phyloP scores from a whole-genome alignment of 495 filamentous ascomycete genomes.

The Penicillium ucsense region DNA sequence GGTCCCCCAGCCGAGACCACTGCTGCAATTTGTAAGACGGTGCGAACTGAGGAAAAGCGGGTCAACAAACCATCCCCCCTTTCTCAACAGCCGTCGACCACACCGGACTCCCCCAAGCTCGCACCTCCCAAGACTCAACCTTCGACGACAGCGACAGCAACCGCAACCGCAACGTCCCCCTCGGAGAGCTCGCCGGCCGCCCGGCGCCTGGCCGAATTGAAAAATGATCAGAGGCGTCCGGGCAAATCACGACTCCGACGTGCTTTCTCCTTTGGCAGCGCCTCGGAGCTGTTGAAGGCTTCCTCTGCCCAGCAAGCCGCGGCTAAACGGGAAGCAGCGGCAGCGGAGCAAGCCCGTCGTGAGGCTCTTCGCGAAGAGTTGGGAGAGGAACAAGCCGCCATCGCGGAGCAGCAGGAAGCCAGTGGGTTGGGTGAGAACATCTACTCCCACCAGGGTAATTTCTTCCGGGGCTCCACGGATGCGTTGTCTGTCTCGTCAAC shows the following conservation, averaged over 20 bases:
- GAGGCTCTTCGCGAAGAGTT: slow-evolving; percentile 60
- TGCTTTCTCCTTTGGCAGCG: slow-evolving; percentile 96
- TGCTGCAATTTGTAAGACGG: slow-evolving; percentile 6
- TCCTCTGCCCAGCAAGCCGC: slow-evolving; percentile 59
- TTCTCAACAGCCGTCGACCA: slow-evolving; percentile 60
- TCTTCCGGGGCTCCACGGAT: slow-evolving; percentile 89
- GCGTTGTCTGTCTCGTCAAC: slow-evolving; percentile 96
- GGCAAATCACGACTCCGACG: slow-evolving; percentile 82
- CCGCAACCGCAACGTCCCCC: slow-evolving; percentile 16
- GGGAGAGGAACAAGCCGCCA: slow-evolving; percentile 80
- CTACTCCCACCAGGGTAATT: slow-evolving; percentile 76
- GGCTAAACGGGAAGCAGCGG: slow-evolving; percentile 41
- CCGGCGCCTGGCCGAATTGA: slow-evolving; percentile 70
- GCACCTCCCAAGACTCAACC: slow-evolving; percentile 15
- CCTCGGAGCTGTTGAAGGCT: slow-evolving; percentile 76
- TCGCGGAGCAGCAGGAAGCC: slow-evolving; percentile 83
- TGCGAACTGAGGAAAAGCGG: slow-evolving; percentile 44
- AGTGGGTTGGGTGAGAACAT: slow-evolving; percentile 87
- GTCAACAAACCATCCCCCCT: slow-evolving; percentile 72
- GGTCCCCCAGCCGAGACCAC: slow-evolving; percentile 6
- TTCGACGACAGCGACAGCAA: slow-evolving; percentile 27
- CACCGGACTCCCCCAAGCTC: neutral
- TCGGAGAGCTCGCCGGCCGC: slow-evolving; percentile 56
- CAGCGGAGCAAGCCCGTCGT: slow-evolving; percentile 59
- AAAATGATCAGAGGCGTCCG: slow-evolving; percentile 59